Evolutionary conservation across 1,139 yeast species (phyloP), one percentile per base, ranked within the genome.

Genomic region (Torulaspora globosa): DNA sequence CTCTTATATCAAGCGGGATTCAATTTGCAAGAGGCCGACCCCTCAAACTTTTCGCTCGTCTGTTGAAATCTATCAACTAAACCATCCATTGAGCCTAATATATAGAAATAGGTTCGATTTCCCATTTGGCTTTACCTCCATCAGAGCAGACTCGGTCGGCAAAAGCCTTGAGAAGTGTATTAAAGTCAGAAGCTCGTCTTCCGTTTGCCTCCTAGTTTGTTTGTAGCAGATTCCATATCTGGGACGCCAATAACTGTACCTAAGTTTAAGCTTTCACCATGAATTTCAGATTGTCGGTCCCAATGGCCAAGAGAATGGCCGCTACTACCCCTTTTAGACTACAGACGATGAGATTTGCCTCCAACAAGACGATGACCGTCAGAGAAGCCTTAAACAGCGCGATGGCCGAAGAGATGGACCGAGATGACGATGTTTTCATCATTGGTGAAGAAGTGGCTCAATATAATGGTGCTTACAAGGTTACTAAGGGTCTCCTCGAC

Each of bases 361-460:
- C 69, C n/a, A 70, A 84, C 45, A 77, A 79, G 62, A 75, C 80
- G 53, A 78, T 92, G 78, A 88, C 97, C 10, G 97, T 94, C 50
- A 86, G 99, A 78, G 99, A 92, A 60, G 98, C 98, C 37, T 75
- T 92, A 63, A 94, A 92, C 75, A 75, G 85, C 53, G 98, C 96
- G 36, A 76, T 92, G 70, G 96, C 96, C 50, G 99, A 92, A 73
- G 99, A 94, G 73, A 79, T 92, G 77, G 97, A 92, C 74, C 80
- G 90, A 58, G 97, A 94, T 68, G 95, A 88, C 57, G 84, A 80
- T 60, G 97, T 92, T 39, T 92, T 88, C 76, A 72, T 92, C 62
- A 85, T 92, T 80, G 99, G 99, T 69, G 99, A 92, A 75, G 99
- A 92, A 72, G 98, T 92, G 56, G 98, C 96, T 43, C 97, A 90